Evolutionary conservation across 208 protist species (phyloP).

Genomic region (Tritrichomonas foetus): DNA sequence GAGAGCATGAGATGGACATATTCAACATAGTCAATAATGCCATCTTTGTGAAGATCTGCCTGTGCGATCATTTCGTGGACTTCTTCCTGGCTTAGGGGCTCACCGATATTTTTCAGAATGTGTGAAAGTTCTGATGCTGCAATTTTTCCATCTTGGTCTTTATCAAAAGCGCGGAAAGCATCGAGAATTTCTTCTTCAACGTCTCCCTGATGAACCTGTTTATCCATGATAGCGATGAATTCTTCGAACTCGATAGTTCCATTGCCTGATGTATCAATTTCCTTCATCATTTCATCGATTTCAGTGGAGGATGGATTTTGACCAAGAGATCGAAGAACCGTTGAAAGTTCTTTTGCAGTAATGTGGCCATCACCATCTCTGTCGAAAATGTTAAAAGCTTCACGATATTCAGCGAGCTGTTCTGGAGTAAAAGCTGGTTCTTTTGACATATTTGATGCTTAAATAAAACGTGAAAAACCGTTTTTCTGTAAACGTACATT

Average conservation of each 20-base stretch:
- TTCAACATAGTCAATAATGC: constrained; percentile 66
- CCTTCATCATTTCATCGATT: constrained; percentile 84
- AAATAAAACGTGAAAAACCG: too few species aligned
- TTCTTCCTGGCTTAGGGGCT: too few species aligned
- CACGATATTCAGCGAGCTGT: constrained; percentile 92
- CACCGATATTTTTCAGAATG: too few species aligned
- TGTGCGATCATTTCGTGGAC: too few species aligned
- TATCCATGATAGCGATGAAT: constrained; percentile 60
- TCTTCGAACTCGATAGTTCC: constrained; percentile 96
- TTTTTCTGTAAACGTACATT: too few species aligned
- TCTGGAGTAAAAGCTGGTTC: constrained; percentile 56
- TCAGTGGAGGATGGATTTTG: constrained; percentile 79
- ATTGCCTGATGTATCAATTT: constrained; percentile 89
- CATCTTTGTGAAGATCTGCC: constrained; percentile 60
- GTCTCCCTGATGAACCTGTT: constrained; percentile 61
- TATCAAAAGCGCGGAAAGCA: constrained; percentile 98
- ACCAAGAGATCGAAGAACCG: constrained; percentile 92
- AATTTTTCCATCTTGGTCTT: constrained; percentile 78
- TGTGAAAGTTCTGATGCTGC: too few species aligned
- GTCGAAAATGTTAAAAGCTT: constrained; percentile 99
- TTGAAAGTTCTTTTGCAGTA: constrained; percentile 88
- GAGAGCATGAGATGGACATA: constrained; percentile 65
- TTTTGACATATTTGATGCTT: too few species aligned
- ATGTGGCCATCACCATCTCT: constrained; percentile 90
- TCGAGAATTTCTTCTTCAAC: constrained; percentile 66